A percentile compares a stretch with the other conserved stretches of the same genome.
Evolutionary conservation across 805 yeast species (phyloP).

Genomic region (Priceomyces medius): DNA sequence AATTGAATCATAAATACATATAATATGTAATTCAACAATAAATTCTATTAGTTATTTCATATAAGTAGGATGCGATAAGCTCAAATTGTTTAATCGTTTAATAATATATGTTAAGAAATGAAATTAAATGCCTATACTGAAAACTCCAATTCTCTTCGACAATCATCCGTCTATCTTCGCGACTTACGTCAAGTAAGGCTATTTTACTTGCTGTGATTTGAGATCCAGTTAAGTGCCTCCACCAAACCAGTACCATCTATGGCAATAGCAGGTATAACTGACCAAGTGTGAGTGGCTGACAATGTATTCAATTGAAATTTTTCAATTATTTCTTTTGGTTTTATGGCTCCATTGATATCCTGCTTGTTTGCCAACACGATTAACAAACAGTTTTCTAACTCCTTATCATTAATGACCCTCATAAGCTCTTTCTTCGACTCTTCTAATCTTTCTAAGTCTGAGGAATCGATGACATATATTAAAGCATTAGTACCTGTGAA

Average conservation of each 20-base stretch:
- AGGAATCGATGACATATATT: constrained; percentile 85
- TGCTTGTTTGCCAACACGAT: constrained; percentile 89
- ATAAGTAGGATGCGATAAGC: constrained; percentile 1
- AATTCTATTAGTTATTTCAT: no score
- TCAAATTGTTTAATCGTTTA: neutral
- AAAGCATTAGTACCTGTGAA: constrained; percentile 91
- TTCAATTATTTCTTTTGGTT: constrained; percentile 78
- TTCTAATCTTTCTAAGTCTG: constrained; percentile 67
- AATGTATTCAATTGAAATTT: constrained; percentile 60
- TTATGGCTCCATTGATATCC: constrained; percentile 68
- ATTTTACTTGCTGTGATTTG: constrained; percentile 50
- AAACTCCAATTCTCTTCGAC: neutral
- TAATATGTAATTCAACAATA: no score
- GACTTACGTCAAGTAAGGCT: neutral
- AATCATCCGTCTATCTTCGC: neutral
- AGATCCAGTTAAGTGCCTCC: constrained; percentile 85
- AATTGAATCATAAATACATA: no score
- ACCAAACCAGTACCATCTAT: constrained; percentile 85
- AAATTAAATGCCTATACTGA: constrained; percentile 1
- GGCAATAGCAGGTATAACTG: constrained; percentile 89
- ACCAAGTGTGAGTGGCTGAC: constrained; percentile 72
- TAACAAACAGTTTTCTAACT: constrained; percentile 74
- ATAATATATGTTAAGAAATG: constrained; percentile 3
- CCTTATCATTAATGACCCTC: constrained; percentile 78
- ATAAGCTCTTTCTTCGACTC: constrained; percentile 77